phyloP scores from a whole-genome alignment of 805 yeast genomes.

The Saturnispora bothae region DNA sequence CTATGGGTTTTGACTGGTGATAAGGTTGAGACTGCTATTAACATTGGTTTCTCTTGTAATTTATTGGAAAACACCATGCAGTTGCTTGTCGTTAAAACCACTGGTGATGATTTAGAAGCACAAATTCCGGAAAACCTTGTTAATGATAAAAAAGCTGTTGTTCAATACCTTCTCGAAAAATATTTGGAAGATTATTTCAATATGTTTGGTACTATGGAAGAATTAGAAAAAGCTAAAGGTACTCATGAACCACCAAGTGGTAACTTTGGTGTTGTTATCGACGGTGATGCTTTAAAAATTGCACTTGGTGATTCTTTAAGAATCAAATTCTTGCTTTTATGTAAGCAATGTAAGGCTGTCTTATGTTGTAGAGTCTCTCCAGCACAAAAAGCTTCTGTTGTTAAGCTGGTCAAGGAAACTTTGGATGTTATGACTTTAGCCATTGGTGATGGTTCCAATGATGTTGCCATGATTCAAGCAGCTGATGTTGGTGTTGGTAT shows the following conservation, averaged over 20 bases:
- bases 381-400: constrained; percentile 79
- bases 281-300: constrained; percentile 65
- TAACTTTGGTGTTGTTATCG: constrained; percentile 60
- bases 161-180: constrained; percentile 38
- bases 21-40: constrained; percentile 82
- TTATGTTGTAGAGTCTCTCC: constrained; percentile 85
- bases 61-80: constrained; percentile 69
- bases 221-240: constrained; percentile 42
- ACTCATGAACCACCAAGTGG: constrained; percentile 62
- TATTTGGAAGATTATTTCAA: constrained; percentile 47
- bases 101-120: constrained; percentile 43
- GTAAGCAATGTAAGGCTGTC: constrained; percentile 75
- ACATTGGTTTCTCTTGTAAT: constrained; percentile 80
- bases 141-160: constrained; percentile 24
- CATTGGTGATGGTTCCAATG: constrained; percentile 84
- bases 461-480: constrained; percentile 85
- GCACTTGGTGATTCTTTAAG: constrained; percentile 33
- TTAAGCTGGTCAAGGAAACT: constrained; percentile 61
- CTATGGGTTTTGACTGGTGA: constrained; percentile 85
- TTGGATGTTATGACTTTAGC: constrained; percentile 77
- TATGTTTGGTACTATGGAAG: constrained; percentile 50
- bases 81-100: constrained; percentile 50
- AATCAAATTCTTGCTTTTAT: constrained; percentile 54
- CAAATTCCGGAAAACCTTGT: constrained; percentile 25
- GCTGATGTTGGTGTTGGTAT: constrained; percentile 86